Percentiles rank a stretch among this genome's conserved stretches.
Evolutionary conservation across 2,329 filamentous ascomycete species (phyloP).

Genomic region (Calonectria leucothoes): DNA sequence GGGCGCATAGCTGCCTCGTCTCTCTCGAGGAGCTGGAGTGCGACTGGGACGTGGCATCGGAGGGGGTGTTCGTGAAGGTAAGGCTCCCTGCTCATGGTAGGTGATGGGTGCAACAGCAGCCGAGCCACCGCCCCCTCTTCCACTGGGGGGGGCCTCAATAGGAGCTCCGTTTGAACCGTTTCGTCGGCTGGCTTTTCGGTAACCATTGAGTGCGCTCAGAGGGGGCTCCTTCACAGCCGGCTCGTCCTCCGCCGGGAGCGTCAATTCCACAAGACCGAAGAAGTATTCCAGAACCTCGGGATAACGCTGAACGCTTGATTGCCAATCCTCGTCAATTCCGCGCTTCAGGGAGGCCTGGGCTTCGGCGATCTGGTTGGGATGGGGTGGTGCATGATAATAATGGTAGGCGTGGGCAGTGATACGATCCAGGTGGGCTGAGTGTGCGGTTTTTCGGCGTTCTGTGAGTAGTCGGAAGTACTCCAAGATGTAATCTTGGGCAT

Average conservation of each 20-base stretch:
- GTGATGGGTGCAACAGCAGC: conserved; percentile 39
- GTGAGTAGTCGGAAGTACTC: conserved; percentile 72
- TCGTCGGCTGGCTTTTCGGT: conserved; percentile 60
- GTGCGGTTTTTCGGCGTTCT: conserved; percentile 69
- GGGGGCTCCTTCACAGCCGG: conserved; percentile 70
- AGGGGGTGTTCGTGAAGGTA: conserved; percentile 42
- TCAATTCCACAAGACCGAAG: conserved; percentile 76
- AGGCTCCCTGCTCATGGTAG: conserved; percentile 38
- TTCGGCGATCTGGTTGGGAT: conserved; percentile 71
- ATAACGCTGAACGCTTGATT: conserved; percentile 78
- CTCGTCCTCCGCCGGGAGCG: conserved; percentile 72
- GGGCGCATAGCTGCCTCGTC: conserved; percentile 34
- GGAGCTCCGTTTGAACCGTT: conserved; percentile 49
- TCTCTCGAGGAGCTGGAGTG: conserved; percentile 41
- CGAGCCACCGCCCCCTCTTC: conserved; percentile 27
- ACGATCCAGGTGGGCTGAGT: conserved; percentile 66
- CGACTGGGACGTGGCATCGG: conserved; percentile 40
- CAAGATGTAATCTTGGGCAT: conserved; percentile 76
- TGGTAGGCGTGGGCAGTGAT: conserved; percentile 67
- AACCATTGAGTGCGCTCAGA: conserved; percentile 63
- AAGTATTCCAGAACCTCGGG: conserved; percentile 87
- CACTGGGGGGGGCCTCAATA: conserved; percentile 14
- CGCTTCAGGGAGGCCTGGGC: conserved; percentile 76
- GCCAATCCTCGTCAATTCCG: conserved; percentile 84
- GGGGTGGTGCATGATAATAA: conserved; percentile 68